Evolutionary conservation across 2,329 filamentous ascomycete genomes (phyloP).

Genomic region (Trichoderma lentiforme): DNA sequence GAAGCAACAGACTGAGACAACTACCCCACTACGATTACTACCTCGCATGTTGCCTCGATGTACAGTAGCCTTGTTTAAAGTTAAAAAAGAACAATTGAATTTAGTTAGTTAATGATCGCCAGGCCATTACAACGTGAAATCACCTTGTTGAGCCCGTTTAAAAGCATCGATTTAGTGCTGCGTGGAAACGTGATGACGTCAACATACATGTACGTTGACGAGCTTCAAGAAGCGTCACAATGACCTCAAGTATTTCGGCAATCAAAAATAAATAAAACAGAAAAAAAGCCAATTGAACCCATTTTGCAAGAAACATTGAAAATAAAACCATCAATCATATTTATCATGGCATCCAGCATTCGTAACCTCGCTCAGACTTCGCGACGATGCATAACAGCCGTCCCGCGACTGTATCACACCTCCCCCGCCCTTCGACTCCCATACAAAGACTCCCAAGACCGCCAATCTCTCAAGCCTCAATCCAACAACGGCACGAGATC

Average conservation of each 20-base stretch:
- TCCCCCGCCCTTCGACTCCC: slow-evolving; percentile 29
- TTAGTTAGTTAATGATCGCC: background rate
- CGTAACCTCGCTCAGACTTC: slow-evolving; percentile 21
- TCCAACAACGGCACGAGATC: slow-evolving; percentile 66
- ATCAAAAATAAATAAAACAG: background rate
- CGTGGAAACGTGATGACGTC: slow-evolving; percentile 8
- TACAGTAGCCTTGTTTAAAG: background rate
- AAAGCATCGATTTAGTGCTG: background rate
- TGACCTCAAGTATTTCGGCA: slow-evolving; percentile 13
- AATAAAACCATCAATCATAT: background rate
- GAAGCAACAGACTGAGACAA: background rate
- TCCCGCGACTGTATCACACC: slow-evolving; percentile 33
- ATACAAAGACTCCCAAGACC: slow-evolving; percentile 54
- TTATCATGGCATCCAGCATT: slow-evolving; percentile 22
- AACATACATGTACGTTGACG: background rate
- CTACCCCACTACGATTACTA: background rate
- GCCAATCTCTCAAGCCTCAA: slow-evolving; percentile 62
- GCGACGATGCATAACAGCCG: background rate
- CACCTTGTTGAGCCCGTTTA: background rate
- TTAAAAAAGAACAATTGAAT: background rate
- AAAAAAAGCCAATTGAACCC: background rate
- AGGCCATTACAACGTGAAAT: background rate
- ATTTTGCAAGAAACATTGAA: background rate
- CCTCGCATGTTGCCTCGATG: background rate
- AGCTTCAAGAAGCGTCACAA: slow-evolving; percentile 10